These are phyloP conservation scores for Dactylellina sp. DNA, from an alignment of 2,329 filamentous ascomycete genomes.

Conservation along the genomic window DNA sequence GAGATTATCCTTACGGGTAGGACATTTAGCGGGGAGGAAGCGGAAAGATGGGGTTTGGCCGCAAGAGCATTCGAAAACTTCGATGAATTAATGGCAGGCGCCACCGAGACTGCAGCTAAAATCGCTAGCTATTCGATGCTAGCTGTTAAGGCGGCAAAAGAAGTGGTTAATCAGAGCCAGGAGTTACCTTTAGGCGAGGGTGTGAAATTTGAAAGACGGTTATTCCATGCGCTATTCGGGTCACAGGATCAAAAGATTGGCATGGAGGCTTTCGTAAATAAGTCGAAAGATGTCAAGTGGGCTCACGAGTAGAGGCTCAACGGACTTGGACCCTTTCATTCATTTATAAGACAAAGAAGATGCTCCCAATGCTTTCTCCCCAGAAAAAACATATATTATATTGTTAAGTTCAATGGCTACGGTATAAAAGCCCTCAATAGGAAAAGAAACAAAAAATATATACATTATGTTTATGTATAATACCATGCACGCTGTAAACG, in stretches of 20 bases:
- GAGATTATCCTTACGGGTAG: slow-evolving; percentile 88
- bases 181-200: slow-evolving; percentile 87
- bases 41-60: slow-evolving; percentile 89
- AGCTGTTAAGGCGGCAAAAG: slow-evolving; percentile 90
- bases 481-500: not conserved
- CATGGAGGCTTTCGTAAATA: slow-evolving; percentile 57
- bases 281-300: slow-evolving; percentile 48
- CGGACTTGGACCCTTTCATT: too few relatives aligned
- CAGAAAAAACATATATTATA: slow-evolving; percentile 9
- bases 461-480: too few relatives aligned
- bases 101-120: slow-evolving; percentile 84
- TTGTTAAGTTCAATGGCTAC: slow-evolving; percentile 5
- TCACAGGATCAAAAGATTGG: slow-evolving; percentile 97
- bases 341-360: too few relatives aligned
- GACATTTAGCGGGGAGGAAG: slow-evolving; percentile 84
- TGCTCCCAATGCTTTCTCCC: not conserved
- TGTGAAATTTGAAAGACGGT: slow-evolving; percentile 90
- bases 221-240: slow-evolving; percentile 94
- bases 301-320: slow-evolving; percentile 31
- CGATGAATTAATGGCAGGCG: slow-evolving; percentile 83
- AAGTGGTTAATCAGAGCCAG: slow-evolving; percentile 99
- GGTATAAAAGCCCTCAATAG: slow-evolving; percentile 1
- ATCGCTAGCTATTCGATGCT: slow-evolving; percentile 89
- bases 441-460: not conserved
- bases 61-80: slow-evolving; percentile 82